phyloP scores from a whole-genome alignment of 2,329 filamentous ascomycete genomes.

The Lachnellula suecica region DNA sequence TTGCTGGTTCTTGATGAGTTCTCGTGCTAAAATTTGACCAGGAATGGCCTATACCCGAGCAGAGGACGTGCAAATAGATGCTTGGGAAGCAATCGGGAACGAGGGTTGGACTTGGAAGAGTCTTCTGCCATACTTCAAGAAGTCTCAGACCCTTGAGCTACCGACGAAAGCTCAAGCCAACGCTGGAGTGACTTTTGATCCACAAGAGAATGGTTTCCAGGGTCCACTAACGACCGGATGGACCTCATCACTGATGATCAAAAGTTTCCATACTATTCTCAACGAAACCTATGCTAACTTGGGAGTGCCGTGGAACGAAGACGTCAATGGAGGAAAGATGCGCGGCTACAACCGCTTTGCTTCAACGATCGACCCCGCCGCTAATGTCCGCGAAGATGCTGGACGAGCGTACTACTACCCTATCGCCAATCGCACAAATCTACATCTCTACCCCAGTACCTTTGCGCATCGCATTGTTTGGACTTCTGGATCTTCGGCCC shows the following conservation, averaged over 20 bases:
- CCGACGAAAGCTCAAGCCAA: slow-evolving; percentile 36
- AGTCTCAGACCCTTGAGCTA: slow-evolving; percentile 17
- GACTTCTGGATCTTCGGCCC: slow-evolving; percentile 8
- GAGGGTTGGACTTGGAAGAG: slow-evolving; percentile 35
- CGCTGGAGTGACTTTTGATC: slow-evolving; percentile 37
- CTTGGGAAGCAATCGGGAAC: slow-evolving; percentile 37
- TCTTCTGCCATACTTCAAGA: slow-evolving; percentile 30
- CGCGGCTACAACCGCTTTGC: slow-evolving; percentile 40
- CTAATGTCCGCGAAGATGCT: slow-evolving; percentile 40
- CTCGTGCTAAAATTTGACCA: slow-evolving; percentile 12
- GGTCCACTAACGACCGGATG: slow-evolving; percentile 40
- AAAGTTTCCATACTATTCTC: slow-evolving; percentile 30
- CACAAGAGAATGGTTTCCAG: slow-evolving; percentile 34
- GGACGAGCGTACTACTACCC: slow-evolving; percentile 43
- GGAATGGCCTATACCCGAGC: slow-evolving; percentile 39
- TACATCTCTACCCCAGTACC: slow-evolving; percentile 28
- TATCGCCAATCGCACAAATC: slow-evolving; percentile 37
- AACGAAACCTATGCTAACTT: slow-evolving; percentile 35
- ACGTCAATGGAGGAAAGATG: slow-evolving; percentile 40
- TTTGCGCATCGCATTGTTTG: slow-evolving; percentile 16
- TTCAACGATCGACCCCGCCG: slow-evolving; percentile 38
- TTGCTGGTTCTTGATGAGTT: not conserved
- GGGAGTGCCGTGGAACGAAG: slow-evolving; percentile 35
- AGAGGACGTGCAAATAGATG: slow-evolving; percentile 36
- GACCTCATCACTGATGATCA: slow-evolving; percentile 35